These are phyloP conservation scores for Ogataea minuta DNA, from an alignment of 805 yeast genomes.

Conservation along the genomic window DNA sequence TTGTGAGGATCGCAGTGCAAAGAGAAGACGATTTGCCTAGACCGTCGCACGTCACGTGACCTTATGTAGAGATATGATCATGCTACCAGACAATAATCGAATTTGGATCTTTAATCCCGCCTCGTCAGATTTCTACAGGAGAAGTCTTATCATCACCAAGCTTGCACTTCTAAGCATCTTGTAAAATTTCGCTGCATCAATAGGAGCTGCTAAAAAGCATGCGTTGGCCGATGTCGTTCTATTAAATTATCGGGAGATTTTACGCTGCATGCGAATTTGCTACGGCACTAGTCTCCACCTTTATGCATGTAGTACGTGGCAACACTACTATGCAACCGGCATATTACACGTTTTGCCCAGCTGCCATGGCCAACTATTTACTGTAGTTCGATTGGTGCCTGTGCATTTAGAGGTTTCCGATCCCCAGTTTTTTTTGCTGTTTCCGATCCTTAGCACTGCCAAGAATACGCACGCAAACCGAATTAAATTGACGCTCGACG, in stretches of 20 bases:
- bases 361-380: no score
- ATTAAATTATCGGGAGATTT: no score
- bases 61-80: background rate
- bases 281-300: background rate
- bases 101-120: background rate
- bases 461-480: no score
- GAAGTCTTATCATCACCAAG: no score
- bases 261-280: no score
- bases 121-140: background rate
- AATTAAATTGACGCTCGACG: no score
- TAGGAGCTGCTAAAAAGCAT: background rate
- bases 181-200: background rate
- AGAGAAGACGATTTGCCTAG: slow-evolving; percentile 6
- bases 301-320: background rate
- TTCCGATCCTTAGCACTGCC: no score
- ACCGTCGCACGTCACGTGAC: background rate
- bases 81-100: background rate
- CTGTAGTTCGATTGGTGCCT: background rate
- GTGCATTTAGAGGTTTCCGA: slow-evolving; percentile 2
- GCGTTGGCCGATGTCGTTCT: no score
- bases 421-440: background rate
- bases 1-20: slow-evolving; percentile 8
- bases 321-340: background rate
- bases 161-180: no score
- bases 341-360: background rate